Conservation (phyloP, 148 eudicot species). For the Cornus florida region DNA sequence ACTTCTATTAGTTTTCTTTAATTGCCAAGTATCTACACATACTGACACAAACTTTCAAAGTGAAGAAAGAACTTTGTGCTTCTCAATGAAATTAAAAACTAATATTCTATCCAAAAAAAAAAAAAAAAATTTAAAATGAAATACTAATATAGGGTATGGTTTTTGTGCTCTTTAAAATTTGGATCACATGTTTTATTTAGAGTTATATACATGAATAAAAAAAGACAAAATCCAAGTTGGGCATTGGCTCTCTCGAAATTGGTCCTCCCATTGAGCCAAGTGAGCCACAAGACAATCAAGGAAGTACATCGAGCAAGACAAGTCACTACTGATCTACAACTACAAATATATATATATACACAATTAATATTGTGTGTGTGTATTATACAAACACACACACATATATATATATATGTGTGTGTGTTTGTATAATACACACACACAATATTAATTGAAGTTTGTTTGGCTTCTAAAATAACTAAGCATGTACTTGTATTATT, state of each 20-base stretch:
- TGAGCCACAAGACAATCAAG: slow-evolving; percentile 17
- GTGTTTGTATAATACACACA: neutral
- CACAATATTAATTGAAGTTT: neutral
- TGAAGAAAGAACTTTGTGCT: too few relatives aligned
- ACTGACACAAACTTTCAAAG: too few relatives aligned
- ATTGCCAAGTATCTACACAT: too few relatives aligned
- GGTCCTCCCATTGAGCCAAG: slow-evolving; percentile 20
- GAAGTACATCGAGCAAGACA: slow-evolving; percentile 27
- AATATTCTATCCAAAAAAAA: too few relatives aligned
- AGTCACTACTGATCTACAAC: neutral
- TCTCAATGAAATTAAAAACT: too few relatives aligned
- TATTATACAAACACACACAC: neutral
- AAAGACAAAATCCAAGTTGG: slow-evolving; percentile 13
- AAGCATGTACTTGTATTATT: neutral
- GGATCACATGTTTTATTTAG: neutral
- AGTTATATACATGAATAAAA: neutral
- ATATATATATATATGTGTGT: neutral
- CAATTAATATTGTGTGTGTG: neutral
- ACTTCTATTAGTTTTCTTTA: too few relatives aligned
- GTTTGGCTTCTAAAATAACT: neutral
- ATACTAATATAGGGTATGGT: too few relatives aligned
- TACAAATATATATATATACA: neutral
- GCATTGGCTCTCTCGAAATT: slow-evolving; percentile 21
- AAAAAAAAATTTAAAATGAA: too few relatives aligned
- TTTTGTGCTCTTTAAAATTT: too few relatives aligned